Conservation (phyloP, 768 basidiomycete species). For the Rickenella mellea region DNA sequence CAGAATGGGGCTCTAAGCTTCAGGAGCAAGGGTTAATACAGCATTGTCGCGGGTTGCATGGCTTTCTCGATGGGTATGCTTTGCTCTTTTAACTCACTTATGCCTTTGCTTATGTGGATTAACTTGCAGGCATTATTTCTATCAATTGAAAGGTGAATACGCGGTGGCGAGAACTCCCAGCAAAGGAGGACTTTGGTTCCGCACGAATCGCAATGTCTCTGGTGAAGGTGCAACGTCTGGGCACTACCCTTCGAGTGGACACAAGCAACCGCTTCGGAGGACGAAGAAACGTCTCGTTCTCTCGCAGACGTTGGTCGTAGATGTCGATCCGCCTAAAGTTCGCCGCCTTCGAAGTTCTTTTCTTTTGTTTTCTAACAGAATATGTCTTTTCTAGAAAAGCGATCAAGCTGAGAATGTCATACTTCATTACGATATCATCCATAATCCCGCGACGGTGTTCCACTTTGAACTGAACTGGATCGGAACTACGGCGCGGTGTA, state of each 20-base stretch:
- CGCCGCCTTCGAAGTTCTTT: neutral
- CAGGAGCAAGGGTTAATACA: constrained; percentile 79
- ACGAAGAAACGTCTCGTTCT: constrained; percentile 57
- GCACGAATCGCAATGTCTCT: constrained; percentile 32
- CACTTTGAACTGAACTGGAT: constrained; percentile 99
- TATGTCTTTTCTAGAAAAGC: constrained; percentile 47
- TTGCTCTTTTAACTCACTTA: neutral
- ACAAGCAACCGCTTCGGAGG: constrained; percentile 29
- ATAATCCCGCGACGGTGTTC: constrained; percentile 90
- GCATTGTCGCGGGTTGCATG: constrained; percentile 70
- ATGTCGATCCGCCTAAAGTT: constrained; percentile 73
- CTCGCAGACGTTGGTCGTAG: constrained; percentile 86
- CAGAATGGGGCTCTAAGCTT: constrained; percentile 69
- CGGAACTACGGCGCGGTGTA: constrained; percentile 82
- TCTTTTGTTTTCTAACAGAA: constrained; percentile 1
- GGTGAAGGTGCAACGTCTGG: constrained; percentile 28
- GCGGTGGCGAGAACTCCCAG: constrained; percentile 57
- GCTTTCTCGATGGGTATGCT: constrained; percentile 79
- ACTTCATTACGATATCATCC: constrained; percentile 89
- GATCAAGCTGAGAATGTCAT: constrained; percentile 84
- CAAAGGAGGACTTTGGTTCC: constrained; percentile 57
- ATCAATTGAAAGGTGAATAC: constrained; percentile 72
- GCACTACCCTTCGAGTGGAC: constrained; percentile 26
- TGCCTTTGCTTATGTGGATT: neutral
- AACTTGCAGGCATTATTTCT: constrained; percentile 70